These are phyloP conservation scores for Rhododendron henanense DNA, from an alignment of 148 eudicot genomes.

Conservation along the genomic window DNA sequence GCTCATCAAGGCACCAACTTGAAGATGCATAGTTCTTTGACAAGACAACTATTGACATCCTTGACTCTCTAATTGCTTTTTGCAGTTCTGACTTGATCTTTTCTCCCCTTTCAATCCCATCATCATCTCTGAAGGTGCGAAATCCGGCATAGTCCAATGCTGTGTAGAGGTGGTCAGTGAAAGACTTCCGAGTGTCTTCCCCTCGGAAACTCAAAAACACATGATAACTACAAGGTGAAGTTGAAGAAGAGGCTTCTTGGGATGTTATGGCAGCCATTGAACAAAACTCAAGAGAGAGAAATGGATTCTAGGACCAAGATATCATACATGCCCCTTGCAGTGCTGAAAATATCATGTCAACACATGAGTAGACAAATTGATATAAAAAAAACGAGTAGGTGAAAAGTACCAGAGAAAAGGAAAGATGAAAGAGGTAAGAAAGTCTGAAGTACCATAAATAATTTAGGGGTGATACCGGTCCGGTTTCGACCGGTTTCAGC, in stretches of 20 bases:
- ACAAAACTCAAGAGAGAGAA: not conserved
- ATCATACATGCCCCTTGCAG: too few relatives aligned
- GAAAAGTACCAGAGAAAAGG: too few relatives aligned
- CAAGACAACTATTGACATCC: not conserved
- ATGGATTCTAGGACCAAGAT: not conserved
- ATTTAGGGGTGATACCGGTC: too few relatives aligned
- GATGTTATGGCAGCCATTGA: not conserved
- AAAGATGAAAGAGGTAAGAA: too few relatives aligned
- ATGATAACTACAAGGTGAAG: not conserved
- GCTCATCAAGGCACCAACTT: not conserved
- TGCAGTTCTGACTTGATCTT: not conserved
- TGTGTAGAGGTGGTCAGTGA: not conserved
- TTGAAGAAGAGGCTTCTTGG: not conserved
- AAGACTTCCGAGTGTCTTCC: not conserved
- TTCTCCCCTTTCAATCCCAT: not conserved
- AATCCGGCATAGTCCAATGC: not conserved
- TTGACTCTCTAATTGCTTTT: not conserved
- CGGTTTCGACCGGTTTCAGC: too few relatives aligned
- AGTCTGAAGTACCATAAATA: too few relatives aligned
- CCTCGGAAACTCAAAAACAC: not conserved
- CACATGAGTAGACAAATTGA: too few relatives aligned
- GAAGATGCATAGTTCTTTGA: not conserved
- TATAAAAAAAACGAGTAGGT: too few relatives aligned
- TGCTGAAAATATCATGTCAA: too few relatives aligned
- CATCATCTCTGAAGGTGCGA: not conserved